Percentiles rank a stretch among this genome's conserved stretches.
Conservation (phyloP, 2,329 filamentous ascomycete species). For the Fusarium oxysporum region DNA sequence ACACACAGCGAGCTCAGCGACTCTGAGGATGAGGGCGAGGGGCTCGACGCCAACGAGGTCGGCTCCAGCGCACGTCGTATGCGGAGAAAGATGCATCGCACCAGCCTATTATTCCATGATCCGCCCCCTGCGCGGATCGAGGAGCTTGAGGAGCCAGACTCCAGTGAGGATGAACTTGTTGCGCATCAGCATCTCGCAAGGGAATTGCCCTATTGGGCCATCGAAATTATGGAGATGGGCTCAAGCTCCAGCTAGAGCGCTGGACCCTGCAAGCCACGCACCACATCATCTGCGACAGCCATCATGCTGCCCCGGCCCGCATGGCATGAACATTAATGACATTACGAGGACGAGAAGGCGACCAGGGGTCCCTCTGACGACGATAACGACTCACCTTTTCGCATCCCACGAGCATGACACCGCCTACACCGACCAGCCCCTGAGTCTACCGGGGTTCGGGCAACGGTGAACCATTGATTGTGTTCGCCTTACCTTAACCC, state of each 20-base stretch:
- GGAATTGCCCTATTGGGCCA: constrained; percentile 63
- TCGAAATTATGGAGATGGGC: constrained; percentile 65
- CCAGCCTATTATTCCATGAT: constrained; percentile 62
- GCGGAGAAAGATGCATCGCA: constrained; percentile 60
- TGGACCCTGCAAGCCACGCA: constrained; percentile 12
- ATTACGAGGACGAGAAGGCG: constrained; percentile 40
- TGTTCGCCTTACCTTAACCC: constrained; percentile 3
- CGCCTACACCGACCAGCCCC: constrained; percentile 35
- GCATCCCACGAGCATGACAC: constrained; percentile 38
- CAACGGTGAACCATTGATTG: constrained; percentile 27
- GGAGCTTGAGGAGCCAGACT: constrained; percentile 65
- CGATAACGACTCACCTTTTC: constrained; percentile 42
- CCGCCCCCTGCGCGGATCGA: constrained; percentile 63
- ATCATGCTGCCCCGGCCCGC: constrained; percentile 29
- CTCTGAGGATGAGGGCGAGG: constrained; percentile 57
- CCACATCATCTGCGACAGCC: constrained; percentile 30
- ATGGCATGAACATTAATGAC: constrained; percentile 44
- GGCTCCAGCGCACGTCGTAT: constrained; percentile 62
- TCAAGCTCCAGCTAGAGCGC: constrained; percentile 44
- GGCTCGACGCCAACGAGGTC: constrained; percentile 55
- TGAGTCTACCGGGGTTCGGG: constrained; percentile 19
- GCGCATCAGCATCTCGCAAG: constrained; percentile 57
- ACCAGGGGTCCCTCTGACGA: constrained; percentile 43
- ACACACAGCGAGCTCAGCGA: constrained; percentile 66
- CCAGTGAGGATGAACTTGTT: constrained; percentile 58